A percentile compares a stretch with the other conserved stretches of the same genome.
Conservation (phyloP, 1,284 basidiomycete species). For the Ustilago trichophora region DNA sequence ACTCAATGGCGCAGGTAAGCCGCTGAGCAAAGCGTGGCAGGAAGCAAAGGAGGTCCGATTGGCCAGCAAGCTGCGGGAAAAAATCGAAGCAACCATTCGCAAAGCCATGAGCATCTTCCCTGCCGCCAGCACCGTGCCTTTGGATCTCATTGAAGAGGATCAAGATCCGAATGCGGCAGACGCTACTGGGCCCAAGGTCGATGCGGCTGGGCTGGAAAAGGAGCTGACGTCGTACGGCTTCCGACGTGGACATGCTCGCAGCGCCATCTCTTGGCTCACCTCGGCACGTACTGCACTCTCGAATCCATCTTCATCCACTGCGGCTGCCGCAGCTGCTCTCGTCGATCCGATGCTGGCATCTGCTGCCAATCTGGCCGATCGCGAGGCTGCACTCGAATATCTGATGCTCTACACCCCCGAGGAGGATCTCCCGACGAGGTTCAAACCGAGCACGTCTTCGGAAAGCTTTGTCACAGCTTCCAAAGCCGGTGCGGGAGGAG, state of each 20-base stretch:
- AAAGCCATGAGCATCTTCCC: slow-evolving; percentile 70
- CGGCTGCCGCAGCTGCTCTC: slow-evolving; percentile 7
- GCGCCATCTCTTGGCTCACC: slow-evolving; percentile 55
- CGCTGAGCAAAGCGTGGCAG: slow-evolving; percentile 72
- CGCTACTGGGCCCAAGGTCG: slow-evolving; percentile 15
- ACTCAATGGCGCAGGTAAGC: slow-evolving; percentile 35
- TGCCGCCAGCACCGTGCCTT: slow-evolving; percentile 34
- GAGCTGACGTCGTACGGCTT: slow-evolving; percentile 61
- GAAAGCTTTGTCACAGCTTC: slow-evolving; percentile 74
- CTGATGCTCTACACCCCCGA: slow-evolving; percentile 79
- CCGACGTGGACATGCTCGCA: slow-evolving; percentile 56
- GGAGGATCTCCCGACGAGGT: slow-evolving; percentile 74
- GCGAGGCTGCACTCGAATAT: slow-evolving; percentile 78
- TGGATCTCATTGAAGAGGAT: slow-evolving; percentile 39
- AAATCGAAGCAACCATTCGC: slow-evolving; percentile 84
- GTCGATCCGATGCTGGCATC: slow-evolving; percentile 54
- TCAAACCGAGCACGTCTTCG: slow-evolving; percentile 72
- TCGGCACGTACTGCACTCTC: slow-evolving; percentile 47
- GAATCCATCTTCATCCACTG: slow-evolving; percentile 5
- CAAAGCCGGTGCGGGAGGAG: slow-evolving; percentile 71
- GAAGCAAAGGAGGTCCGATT: slow-evolving; percentile 85
- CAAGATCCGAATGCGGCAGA: slow-evolving; percentile 6
- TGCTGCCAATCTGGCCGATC: slow-evolving; percentile 56
- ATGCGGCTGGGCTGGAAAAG: slow-evolving; percentile 38
- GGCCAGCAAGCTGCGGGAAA: slow-evolving; percentile 78